Conservation (phyloP, 768 basidiomycete species). For the Clitopilus hobsonii region DNA sequence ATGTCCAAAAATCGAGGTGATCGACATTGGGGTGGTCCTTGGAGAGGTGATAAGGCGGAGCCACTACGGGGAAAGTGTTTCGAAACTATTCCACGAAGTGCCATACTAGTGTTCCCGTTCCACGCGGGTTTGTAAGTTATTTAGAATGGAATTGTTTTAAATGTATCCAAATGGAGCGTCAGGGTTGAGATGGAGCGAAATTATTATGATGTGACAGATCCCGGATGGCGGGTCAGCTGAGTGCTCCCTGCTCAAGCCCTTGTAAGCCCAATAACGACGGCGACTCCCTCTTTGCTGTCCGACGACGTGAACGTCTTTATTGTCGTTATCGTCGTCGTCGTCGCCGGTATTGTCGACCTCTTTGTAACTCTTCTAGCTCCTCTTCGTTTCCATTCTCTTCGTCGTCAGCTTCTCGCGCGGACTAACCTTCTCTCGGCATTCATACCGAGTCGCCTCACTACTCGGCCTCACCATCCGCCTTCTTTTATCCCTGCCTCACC, state of each 20-base stretch:
- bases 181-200: slow-evolving; percentile 11
- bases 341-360: not conserved
- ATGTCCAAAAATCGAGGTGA: slow-evolving; percentile 83
- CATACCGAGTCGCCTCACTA: slow-evolving; percentile 1
- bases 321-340: not conserved
- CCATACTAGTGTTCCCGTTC: slow-evolving; percentile 53
- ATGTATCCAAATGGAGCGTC: slow-evolving; percentile 11
- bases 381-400: too few species aligned
- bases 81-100: slow-evolving; percentile 85
- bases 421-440: slow-evolving; percentile 9
- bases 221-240: slow-evolving; percentile 20
- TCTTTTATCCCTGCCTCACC: slow-evolving; percentile 1
- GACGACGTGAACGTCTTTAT: slow-evolving; percentile 5
- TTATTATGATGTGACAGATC: slow-evolving; percentile 18
- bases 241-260: slow-evolving; percentile 7
- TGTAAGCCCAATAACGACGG: slow-evolving; percentile 8
- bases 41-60: slow-evolving; percentile 95
- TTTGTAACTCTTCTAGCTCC: not conserved
- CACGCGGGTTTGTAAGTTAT: slow-evolving; percentile 3
- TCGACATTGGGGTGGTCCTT: slow-evolving; percentile 92
- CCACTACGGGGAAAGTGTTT: slow-evolving; percentile 95
- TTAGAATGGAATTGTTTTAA: slow-evolving; percentile 3
- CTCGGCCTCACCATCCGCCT: slow-evolving; percentile 2
- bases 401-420: not conserved
- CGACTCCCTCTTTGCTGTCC: slow-evolving; percentile 6